These are phyloP conservation scores for Aspergillus sp. DNA, from an alignment of 2,329 filamentous ascomycete species.

Conservation along the genomic window DNA sequence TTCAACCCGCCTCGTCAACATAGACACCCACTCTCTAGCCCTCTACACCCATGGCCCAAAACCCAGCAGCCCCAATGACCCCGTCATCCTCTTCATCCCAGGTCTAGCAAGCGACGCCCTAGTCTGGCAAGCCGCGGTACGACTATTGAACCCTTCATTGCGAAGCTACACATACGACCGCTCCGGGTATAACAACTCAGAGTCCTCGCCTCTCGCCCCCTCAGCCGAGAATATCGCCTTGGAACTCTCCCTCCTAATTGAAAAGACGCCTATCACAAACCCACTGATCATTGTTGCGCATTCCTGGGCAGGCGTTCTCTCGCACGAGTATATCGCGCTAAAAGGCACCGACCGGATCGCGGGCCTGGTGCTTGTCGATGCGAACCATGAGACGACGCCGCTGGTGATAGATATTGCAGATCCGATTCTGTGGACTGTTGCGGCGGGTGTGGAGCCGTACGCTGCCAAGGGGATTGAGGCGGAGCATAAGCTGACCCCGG, in stretches of 20 bases:
- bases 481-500: conserved; percentile 3
- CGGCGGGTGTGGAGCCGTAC: conserved; percentile 15
- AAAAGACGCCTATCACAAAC: conserved; percentile 6
- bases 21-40: conserved; percentile 17
- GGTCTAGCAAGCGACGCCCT: conserved; percentile 15
- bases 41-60: conserved; percentile 15
- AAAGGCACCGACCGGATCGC: conserved; percentile 11
- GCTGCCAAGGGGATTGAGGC: conserved; percentile 16
- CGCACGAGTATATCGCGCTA: conserved; percentile 16
- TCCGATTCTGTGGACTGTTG: conserved; percentile 13
- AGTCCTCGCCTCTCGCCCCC: conserved; percentile 8
- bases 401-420: conserved; percentile 15
- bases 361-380: conserved; percentile 18
- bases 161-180: conserved; percentile 18
- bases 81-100: conserved; percentile 12
- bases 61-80: conserved; percentile 8
- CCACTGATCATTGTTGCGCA: conserved; percentile 17
- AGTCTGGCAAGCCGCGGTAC: conserved; percentile 16
- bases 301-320: conserved; percentile 18
- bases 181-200: conserved; percentile 15
- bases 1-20: too few relatives aligned
- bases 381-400: conserved; percentile 17
- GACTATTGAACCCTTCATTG: conserved; percentile 5
- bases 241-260: conserved; percentile 11
- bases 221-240: conserved; percentile 14